These are phyloP conservation scores for barley (Hordeum vulgare) DNA, from an alignment of 176 grass and related monocot genomes.

Conservation along the genomic window MorexV3_pseudomolecules_assembly NC_058518.1:364939529-364940028, in stretches of 20 bases:
- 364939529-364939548: constrained; percentile 33
- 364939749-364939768: constrained; percentile 40
- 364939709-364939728: constrained; percentile 39
- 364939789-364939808: constrained; percentile 65
- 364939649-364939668: constrained; percentile 43
- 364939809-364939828: constrained; percentile 44
- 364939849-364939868: constrained; percentile 42
- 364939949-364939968: constrained; percentile 45
- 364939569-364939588: constrained; percentile 41
- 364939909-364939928: constrained; percentile 52
- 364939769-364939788: constrained; percentile 53
- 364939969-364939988: constrained; percentile 54
- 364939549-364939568: constrained; percentile 61
- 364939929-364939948: constrained; percentile 31
- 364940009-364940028: constrained; percentile 64
- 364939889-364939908: constrained; percentile 63
- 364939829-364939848: constrained; percentile 26
- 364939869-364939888: constrained; percentile 54
- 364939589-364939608: constrained; percentile 27
- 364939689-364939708: constrained; percentile 44
- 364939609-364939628: constrained; percentile 56
- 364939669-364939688: constrained; percentile 62
- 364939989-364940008: constrained; percentile 57
- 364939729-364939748: constrained; percentile 43
- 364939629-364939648: constrained; percentile 38